Evolutionary conservation across 1,284 basidiomycete genomes (phyloP).

Genomic region (Puccinia triticina): DNA sequence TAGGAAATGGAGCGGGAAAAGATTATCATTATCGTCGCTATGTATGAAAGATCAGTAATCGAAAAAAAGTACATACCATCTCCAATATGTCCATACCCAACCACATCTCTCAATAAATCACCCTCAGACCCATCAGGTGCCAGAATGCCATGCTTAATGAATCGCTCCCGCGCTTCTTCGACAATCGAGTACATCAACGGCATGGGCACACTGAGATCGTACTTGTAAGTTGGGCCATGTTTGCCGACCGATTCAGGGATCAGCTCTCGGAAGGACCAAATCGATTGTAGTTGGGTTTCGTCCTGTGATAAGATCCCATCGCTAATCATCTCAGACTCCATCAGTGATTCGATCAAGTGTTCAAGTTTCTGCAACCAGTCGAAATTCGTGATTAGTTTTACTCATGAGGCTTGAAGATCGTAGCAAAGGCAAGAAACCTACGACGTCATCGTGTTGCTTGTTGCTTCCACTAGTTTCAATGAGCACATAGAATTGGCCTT

Average conservation of each 20-base stretch:
- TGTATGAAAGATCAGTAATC: conserved; percentile 44
- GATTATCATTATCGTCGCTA: conserved; percentile 27
- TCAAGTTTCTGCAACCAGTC: conserved; percentile 75
- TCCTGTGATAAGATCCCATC: conserved; percentile 93
- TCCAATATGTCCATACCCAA: conserved; percentile 95
- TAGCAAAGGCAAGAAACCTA: conserved; percentile 58
- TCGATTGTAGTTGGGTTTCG: conserved; percentile 80
- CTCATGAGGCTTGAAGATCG: background rate
- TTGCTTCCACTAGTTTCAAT: conserved; percentile 95
- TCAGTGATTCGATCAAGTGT: conserved; percentile 75
- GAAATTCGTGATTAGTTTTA: conserved; percentile 31
- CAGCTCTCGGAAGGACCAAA: conserved; percentile 94
- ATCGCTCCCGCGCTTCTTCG: conserved; percentile 74
- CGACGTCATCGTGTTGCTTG: conserved; percentile 92
- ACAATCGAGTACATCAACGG: conserved; percentile 87
- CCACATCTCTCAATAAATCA: conserved; percentile 75
- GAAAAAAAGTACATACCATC: conserved; percentile 70
- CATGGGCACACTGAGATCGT: conserved; percentile 91
- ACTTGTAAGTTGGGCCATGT: conserved; percentile 95
- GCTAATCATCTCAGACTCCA: conserved; percentile 76
- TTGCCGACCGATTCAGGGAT: conserved; percentile 92
- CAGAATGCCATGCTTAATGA: conserved; percentile 74
- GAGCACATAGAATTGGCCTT: conserved; percentile 81
- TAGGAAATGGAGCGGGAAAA: background rate
- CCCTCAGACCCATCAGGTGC: conserved; percentile 61